Evolutionary conservation across 768 basidiomycete genomes (phyloP).

Genomic region (Boletus bicolor): DNA sequence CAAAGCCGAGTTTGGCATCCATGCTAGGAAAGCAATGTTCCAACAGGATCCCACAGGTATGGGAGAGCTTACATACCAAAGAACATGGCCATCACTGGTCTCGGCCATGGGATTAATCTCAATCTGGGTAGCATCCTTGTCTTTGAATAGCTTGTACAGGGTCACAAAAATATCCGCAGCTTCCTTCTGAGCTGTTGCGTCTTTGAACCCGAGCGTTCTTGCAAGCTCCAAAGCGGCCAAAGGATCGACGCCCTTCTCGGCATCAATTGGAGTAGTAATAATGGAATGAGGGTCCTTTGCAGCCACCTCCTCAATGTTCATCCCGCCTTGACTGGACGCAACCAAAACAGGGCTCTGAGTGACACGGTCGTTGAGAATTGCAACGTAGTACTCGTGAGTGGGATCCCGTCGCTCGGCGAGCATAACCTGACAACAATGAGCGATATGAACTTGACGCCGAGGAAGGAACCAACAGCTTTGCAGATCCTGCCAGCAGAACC

Average conservation of each 20-base stretch:
- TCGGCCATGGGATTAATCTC: conserved; percentile 99
- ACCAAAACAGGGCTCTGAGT: conserved; percentile 90
- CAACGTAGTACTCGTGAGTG: conserved; percentile 96
- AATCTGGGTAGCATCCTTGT: conserved; percentile 98
- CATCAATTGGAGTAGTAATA: conserved; percentile 90
- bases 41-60: not conserved
- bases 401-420: conserved; percentile 92
- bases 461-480: conserved; percentile 70
- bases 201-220: conserved; percentile 86
- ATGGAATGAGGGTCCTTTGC: conserved; percentile 93
- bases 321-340: conserved; percentile 91
- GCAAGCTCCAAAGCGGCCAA: conserved; percentile 73
- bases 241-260: conserved; percentile 74
- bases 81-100: conserved; percentile 84
- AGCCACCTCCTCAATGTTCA: conserved; percentile 99
- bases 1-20: conserved; percentile 99
- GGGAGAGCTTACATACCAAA: conserved; percentile 65
- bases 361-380: conserved; percentile 91
- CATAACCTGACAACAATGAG: conserved; percentile 73
- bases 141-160: conserved; percentile 95
- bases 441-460: not conserved
- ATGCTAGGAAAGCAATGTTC: conserved; percentile 53
- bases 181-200: conserved; percentile 64
- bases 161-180: conserved; percentile 93
- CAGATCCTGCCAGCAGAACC: conserved; percentile 89